Base-by-base conservation (phyloP, 805 yeast genomes). In the Saitoella complicata region DNA sequence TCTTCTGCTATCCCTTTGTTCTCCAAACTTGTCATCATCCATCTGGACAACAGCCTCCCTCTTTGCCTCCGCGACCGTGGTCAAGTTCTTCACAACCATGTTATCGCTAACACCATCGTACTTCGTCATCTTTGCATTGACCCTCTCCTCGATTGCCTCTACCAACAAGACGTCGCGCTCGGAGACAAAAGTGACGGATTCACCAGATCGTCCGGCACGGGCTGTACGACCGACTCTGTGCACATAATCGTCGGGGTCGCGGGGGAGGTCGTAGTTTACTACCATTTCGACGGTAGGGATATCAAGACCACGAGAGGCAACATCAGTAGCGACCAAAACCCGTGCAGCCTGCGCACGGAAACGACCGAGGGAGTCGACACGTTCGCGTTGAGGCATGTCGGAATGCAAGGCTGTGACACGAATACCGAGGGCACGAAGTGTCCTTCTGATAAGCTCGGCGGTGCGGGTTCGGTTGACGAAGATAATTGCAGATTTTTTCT, bases 181-280 rank as follows among this genome's bases (percentile, higher is more conserved):
- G 1, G 94, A 75, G 4, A 91, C 80, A 47, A 91, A 70, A 9
- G 91, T 75, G 1, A 91, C 67, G 5, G 94, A 73, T 50, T 76
- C 84, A 64, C 98, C 98, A 42, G 67, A 64, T 54, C 94, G 71
- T 1, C 97, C 97, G 2, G 97, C 97, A 72, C 98, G 81, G 7
- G 97, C 98, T 8, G 98, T 88, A 75, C 98, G 83, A 67, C 98
- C 98, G 7, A 88, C 94, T 61, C 98, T 71, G 64, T 91, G 98
- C 44, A 91, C 86, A 55, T 84, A 91, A 51, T 91, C 95, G 57
- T 91, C 95, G 3, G 97, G 83, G 57, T 91, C 96, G 0, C 91
- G 86, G 5, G 98, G 98, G 29, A 91, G 75, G 57, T 91, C 97
- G 57, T 74, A 91, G 59, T 91, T 91, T 30, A 91, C 65, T 30